Conservation (phyloP, 495 filamentous ascomycete genomes). For the Daldinia loculata region DNA sequence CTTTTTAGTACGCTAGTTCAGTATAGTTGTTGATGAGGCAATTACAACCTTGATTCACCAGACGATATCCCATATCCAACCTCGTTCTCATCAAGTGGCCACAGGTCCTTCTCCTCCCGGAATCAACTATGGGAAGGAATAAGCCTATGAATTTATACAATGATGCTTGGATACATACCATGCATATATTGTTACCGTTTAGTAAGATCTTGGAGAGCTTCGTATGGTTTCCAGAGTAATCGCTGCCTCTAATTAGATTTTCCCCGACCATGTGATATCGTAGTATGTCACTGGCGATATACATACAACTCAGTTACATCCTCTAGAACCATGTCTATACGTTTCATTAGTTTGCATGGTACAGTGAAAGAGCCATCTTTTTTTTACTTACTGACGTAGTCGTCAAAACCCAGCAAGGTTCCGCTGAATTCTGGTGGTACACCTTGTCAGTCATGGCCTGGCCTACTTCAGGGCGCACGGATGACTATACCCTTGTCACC, state of each 20-base stretch:
- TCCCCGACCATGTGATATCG: background rate
- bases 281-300: background rate
- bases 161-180: constrained; percentile 65
- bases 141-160: constrained; percentile 6
- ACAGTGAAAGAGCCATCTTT: background rate
- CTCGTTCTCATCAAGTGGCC: constrained; percentile 25
- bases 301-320: constrained; percentile 97
- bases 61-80: background rate
- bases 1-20: background rate
- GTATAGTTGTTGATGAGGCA: background rate
- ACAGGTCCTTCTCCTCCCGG: constrained; percentile 84
- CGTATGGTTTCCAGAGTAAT: constrained; percentile 84
- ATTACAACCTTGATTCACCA: background rate
- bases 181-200: constrained; percentile 99
- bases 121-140: constrained; percentile 68
- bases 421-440: constrained; percentile 82
- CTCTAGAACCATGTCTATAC: constrained; percentile 93
- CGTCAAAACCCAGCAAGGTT: constrained; percentile 93
- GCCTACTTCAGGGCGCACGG: background rate
- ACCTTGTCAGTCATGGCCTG: constrained; percentile 25
- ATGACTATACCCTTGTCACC: constrained; percentile 82
- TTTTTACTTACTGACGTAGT: constrained; percentile 93
- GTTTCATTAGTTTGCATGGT: constrained; percentile 18
- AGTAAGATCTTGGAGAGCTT: constrained; percentile 93
- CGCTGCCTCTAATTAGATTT: constrained; percentile 62